phyloP scores from a whole-genome alignment of 1,284 basidiomycete species.

The Naganishia sp. region DNA sequence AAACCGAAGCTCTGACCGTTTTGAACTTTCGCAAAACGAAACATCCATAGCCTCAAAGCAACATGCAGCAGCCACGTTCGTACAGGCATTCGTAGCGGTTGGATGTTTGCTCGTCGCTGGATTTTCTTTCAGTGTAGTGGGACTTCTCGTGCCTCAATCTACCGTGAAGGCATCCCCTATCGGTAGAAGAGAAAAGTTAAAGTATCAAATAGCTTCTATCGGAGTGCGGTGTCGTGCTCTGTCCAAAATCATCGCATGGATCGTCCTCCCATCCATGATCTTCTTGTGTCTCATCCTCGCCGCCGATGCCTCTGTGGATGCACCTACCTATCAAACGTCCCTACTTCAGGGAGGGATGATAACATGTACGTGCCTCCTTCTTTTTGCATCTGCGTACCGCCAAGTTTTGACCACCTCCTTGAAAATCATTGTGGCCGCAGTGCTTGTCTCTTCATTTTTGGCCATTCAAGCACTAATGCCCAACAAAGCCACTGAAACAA shows the following conservation, averaged over 20 bases:
- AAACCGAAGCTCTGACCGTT: too few species aligned
- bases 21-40: too few species aligned
- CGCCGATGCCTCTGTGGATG: neutral
- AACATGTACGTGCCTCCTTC: neutral
- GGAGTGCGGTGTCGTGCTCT: neutral
- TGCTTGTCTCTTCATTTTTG: neutral
- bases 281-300: conserved; percentile 1
- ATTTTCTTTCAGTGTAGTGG: neutral
- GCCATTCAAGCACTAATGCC: conserved; percentile 10
- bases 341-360: neutral
- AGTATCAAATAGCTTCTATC: neutral
- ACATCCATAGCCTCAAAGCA: neutral
- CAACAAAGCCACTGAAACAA: neutral
- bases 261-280: neutral
- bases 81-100: conserved; percentile 12
- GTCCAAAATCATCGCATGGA: conserved; percentile 5
- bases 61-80: neutral
- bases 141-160: neutral
- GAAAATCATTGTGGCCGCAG: neutral
- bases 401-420: neutral
- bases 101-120: neutral
- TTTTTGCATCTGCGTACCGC: too few species aligned
- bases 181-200: neutral
- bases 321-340: neutral
- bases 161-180: neutral